Evolutionary conservation across 805 yeast species (phyloP).

Genomic region (Jamesozyma gamospora): DNA sequence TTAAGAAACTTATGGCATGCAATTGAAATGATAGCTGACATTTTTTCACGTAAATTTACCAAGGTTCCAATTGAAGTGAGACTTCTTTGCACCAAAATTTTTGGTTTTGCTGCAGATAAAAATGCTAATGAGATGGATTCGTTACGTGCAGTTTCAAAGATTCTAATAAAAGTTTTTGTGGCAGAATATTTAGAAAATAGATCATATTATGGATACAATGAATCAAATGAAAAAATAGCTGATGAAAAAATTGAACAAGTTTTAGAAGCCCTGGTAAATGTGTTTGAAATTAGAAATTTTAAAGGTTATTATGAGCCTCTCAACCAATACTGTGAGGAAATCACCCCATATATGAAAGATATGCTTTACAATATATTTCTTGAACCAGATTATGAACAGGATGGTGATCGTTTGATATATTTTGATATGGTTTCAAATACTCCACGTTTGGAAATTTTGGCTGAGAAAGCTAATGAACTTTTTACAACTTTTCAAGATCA

Average conservation of each 20-base stretch:
- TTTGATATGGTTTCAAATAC: constrained; percentile 24
- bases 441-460: constrained; percentile 15
- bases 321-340: constrained; percentile 27
- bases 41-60: constrained; percentile 33
- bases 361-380: constrained; percentile 19
- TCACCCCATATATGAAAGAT: constrained; percentile 19
- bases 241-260: constrained; percentile 14
- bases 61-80: constrained; percentile 48
- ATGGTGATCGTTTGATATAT: constrained; percentile 23
- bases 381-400: constrained; percentile 24
- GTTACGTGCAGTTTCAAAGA: constrained; percentile 41
- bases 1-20: constrained; percentile 65
- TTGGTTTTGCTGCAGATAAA: constrained; percentile 31
- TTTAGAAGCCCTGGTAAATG: constrained; percentile 14
- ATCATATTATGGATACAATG: constrained; percentile 17
- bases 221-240: background rate
- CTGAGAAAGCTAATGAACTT: constrained; percentile 32
- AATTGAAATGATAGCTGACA: constrained; percentile 48
- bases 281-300: constrained; percentile 23
- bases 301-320: constrained; percentile 26
- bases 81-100: constrained; percentile 42
- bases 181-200: constrained; percentile 17
- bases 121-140: constrained; percentile 62
- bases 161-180: constrained; percentile 20
- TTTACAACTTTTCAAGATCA: constrained; percentile 35